Percentiles rank a stretch among this genome's conserved stretches.
These are phyloP conservation scores for Globisporangium okanoganense DNA, from an alignment of 352 stramenopile species.

Conservation along the genomic window DNA sequence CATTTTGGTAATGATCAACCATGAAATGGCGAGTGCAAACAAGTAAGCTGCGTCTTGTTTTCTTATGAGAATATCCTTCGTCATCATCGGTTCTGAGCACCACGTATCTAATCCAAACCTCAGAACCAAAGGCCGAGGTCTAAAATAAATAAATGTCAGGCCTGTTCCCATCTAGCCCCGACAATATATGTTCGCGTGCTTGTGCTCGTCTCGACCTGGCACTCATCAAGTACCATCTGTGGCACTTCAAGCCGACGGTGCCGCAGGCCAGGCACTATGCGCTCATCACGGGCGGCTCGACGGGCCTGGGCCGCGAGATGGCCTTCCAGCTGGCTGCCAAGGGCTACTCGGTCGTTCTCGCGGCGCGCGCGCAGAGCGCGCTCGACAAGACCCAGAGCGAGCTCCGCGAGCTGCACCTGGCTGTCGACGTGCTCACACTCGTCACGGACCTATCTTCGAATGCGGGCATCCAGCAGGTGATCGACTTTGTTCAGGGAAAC, in stretches of 20 bases:
- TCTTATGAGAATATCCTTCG: no score
- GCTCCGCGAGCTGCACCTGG: slow-evolving; percentile 40
- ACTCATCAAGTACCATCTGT: slow-evolving; percentile 47
- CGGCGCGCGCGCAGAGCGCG: slow-evolving; percentile 35
- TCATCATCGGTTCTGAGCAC: no score
- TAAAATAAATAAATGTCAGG: no score
- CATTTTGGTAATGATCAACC: no score
- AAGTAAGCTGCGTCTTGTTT: no score
- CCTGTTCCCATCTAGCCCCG: no score
- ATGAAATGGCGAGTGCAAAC: no score
- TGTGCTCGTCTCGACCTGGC: slow-evolving; percentile 35
- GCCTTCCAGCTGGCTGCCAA: slow-evolving; percentile 59
- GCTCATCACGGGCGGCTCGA: slow-evolving; percentile 64
- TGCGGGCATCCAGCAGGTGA: slow-evolving; percentile 1
- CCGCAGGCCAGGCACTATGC: slow-evolving; percentile 29
- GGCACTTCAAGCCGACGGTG: slow-evolving; percentile 30
- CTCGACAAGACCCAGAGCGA: slow-evolving; percentile 50
- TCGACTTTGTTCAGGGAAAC: background rate
- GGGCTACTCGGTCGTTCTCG: slow-evolving; percentile 59
- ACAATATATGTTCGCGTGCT: slow-evolving; percentile 31
- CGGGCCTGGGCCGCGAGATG: slow-evolving; percentile 66
- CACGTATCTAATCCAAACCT: no score
- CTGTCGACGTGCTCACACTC: slow-evolving; percentile 16
- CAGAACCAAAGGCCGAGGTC: no score
- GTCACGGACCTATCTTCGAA: background rate